Percentiles rank a stretch among this genome's conserved stretches.
Evolutionary conservation across 768 basidiomycete species (phyloP).

Genomic region (Tylopilus sp.): DNA sequence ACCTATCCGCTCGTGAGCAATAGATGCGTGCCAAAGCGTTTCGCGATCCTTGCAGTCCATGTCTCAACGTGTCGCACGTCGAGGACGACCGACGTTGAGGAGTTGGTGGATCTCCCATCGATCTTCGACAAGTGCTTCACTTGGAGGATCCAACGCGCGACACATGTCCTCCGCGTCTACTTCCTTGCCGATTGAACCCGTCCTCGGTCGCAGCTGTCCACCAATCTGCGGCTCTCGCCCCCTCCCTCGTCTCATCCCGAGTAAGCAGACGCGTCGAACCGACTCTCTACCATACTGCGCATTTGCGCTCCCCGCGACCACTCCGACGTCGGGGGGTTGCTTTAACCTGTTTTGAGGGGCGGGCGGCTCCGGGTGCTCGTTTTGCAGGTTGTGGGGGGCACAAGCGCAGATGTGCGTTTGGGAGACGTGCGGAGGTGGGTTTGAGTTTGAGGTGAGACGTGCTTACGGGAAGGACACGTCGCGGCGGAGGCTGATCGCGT

Average conservation of each 20-base stretch:
- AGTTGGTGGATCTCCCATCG: too few species aligned
- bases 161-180: conserved; percentile 9
- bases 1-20: neutral
- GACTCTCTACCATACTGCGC: conserved; percentile 1
- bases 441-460: too few species aligned
- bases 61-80: too few species aligned
- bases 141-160: too few species aligned
- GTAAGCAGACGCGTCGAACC: neutral
- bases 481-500: neutral
- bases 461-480: neutral
- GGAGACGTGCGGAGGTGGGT: conserved; percentile 12
- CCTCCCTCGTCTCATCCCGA: conserved; percentile 1
- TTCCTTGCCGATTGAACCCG: conserved; percentile 29
- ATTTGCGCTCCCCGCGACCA: neutral
- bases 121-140: too few species aligned
- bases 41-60: neutral
- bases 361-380: conserved; percentile 6
- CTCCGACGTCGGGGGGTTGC: neutral
- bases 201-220: conserved; percentile 34
- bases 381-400: conserved; percentile 7
- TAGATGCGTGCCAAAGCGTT: neutral
- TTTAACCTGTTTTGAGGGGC: conserved; percentile 4
- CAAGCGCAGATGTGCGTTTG: neutral
- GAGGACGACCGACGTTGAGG: too few species aligned
- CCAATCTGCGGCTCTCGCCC: neutral